Base-by-base conservation (phyloP, 2,329 filamentous ascomycete species). In the Aspergillus niger region DNA sequence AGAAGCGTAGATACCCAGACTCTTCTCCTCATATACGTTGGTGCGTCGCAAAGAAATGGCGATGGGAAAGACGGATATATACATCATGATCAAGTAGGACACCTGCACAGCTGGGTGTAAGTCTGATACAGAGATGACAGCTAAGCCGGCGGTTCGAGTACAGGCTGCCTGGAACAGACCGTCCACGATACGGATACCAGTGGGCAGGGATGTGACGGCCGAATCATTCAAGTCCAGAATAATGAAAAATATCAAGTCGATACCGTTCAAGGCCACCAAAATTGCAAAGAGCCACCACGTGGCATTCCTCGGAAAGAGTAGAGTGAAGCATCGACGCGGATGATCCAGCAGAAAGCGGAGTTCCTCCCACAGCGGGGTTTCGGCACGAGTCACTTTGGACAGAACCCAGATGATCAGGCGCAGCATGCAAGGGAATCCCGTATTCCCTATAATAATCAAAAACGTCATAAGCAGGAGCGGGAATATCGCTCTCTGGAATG, bases 11-110 rank as follows among this genome's bases (percentile, higher is more conserved):
- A 91, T 67, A 91, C 95, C 86, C 1, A 89, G 73, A 48, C 82
- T 83, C 47, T 82, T 79, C 73, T 97, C 94, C 76, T 97, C 94
- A 80, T 98, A 98, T 2, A 97, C 93, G 74, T 98, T 97, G 60
- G 94, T 97, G 65, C 91, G 84, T 48, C 94, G 91, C 66, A 98
- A 90, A 5, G 91, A 93, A 69, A 98, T 97, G 72, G 94, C 94
- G 67, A 97, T 96, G 3, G 94, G 94, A 67, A 97, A 96, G 62
- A 97, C 91, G 58, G 93, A 97, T 63, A 98, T 97, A 77, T 98
- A 98, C 94, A 98, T 98, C 94, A 98, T 98, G 74, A 97, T 88
- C 76, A 98, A 82, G 79, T 97, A 97, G 20, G 92, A 91, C n/a
- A 96, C 91, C 70, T 97, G 92, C 58, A 97, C 91, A 1, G 90